Percentiles rank a stretch among this genome's conserved stretches.
Conservation (phyloP, 2,329 filamentous ascomycete genomes). For the Aspergillus unguis region DNA sequence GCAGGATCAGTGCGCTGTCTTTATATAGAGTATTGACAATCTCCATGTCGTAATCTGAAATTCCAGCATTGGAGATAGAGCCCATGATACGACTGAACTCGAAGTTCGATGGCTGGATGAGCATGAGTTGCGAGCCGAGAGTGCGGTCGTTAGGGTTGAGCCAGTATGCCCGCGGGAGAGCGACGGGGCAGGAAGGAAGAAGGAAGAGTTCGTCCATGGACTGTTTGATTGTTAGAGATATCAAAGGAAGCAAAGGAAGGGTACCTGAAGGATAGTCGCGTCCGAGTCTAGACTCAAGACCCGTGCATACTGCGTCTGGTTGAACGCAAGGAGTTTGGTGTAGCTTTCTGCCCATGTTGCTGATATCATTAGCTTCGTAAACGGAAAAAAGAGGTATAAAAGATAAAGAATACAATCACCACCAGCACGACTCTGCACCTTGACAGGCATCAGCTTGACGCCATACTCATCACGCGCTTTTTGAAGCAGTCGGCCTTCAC, state of each 20-base stretch:
- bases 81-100: constrained; percentile 47
- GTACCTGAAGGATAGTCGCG: constrained; percentile 50
- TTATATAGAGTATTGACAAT: constrained; percentile 60
- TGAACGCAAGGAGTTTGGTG: constrained; percentile 65
- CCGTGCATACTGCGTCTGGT: constrained; percentile 58
- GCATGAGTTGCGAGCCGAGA: constrained; percentile 57
- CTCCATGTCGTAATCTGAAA: constrained; percentile 59
- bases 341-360: constrained; percentile 60
- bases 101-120: constrained; percentile 52
- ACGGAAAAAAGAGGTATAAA: neutral
- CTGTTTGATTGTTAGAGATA: constrained; percentile 23
- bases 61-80: constrained; percentile 25
- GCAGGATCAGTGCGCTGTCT: constrained; percentile 54
- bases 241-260: neutral
- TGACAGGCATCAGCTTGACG: constrained; percentile 46
- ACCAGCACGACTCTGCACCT: constrained; percentile 23
- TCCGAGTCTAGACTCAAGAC: constrained; percentile 60
- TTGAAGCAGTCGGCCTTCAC: constrained; percentile 37
- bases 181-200: constrained; percentile 55
- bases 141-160: constrained; percentile 49
- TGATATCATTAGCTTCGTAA: constrained; percentile 6
- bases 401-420: neutral
- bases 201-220: constrained; percentile 67
- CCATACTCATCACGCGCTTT: constrained; percentile 47
- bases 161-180: constrained; percentile 69